phyloP scores from a whole-genome alignment of 2,329 filamentous ascomycete genomes.

The Fusarium kyushuense region DNA sequence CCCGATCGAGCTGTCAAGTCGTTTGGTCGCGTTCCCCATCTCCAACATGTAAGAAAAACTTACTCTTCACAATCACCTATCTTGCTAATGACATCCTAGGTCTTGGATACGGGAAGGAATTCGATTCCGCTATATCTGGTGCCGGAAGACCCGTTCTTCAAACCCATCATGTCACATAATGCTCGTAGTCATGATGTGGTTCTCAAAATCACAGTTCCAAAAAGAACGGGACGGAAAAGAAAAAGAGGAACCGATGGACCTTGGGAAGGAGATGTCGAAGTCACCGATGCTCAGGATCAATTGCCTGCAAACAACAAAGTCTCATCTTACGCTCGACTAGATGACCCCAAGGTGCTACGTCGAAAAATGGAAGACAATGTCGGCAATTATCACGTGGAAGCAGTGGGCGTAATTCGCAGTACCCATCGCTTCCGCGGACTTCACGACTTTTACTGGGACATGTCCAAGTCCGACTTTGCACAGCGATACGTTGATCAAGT shows the following conservation, averaged over 20 bases:
- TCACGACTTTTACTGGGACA: slow-evolving; percentile 88
- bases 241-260: slow-evolving; percentile 81
- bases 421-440: slow-evolving; percentile 90
- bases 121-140: slow-evolving; percentile 79
- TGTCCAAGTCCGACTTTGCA: slow-evolving; percentile 75
- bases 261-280: slow-evolving; percentile 63
- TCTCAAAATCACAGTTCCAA: slow-evolving; percentile 87
- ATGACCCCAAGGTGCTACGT: slow-evolving; percentile 67
- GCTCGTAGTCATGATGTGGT: slow-evolving; percentile 84
- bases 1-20: slow-evolving; percentile 58
- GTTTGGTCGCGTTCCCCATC: slow-evolving; percentile 55
- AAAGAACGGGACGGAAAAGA: slow-evolving; percentile 85
- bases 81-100: slow-evolving; percentile 48
- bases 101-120: slow-evolving; percentile 62
- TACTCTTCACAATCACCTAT: not conserved
- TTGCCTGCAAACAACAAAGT: slow-evolving; percentile 46
- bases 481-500: slow-evolving; percentile 77
- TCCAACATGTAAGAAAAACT: slow-evolving; percentile 54
- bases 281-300: slow-evolving; percentile 44
- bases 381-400: slow-evolving; percentile 73
- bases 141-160: slow-evolving; percentile 81
- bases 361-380: slow-evolving; percentile 78
- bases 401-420: slow-evolving; percentile 78
- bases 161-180: slow-evolving; percentile 81
- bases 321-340: slow-evolving; percentile 60